Base-by-base conservation (phyloP, 441 rosid genomes). In the Rhodomyrtus psidioides region DNA sequence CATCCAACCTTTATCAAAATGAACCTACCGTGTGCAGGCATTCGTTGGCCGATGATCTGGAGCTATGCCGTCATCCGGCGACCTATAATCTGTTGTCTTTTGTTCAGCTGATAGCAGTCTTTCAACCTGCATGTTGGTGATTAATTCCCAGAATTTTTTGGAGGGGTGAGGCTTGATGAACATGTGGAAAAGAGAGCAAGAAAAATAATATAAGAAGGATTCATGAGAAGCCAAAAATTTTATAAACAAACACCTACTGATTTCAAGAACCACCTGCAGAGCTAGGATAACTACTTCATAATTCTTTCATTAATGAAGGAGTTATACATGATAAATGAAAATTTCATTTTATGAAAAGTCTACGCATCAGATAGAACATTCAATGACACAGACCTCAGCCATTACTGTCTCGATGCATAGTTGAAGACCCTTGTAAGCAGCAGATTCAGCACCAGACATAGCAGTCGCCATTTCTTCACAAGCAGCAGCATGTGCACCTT, bases 381-480 rank as follows among this genome's bases (percentile, higher is more conserved):
- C 30, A 85, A 85, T 86, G 88, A 86, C 93, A 55, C 93, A 54
- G 81, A 98, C 99, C 99, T 98, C 99, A 82, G 99, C 98, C 96
- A 95, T 95, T 88, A 97, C 98, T 92, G 99, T 97, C 91, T 97
- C 99, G 86, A 96, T 97, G 93, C 99, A 97, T 88, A 94, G 98
- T 88, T 96, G 99, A 90, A 97, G 99, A 91, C 99, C 99, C 91
- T 94, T 98, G 91, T 95, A 94, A 86, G 99, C 99, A 91, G 99
- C 99, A 89, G 92, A 91, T 91, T 98, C 99, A 30, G 99, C 99
- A 91, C 96, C 96, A 86, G 99, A 93, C 97, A 98, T 93, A 87
- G 99, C 98, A 44, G 95, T 92, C 83, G 98, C 96, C 99, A 98
- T 98, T 94, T 98, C 98, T 94, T 98, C 99, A 86, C 99, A 95